Base-by-base conservation (phyloP, 2,329 filamentous ascomycete species). In the Diaporthe ilicicola region DNA sequence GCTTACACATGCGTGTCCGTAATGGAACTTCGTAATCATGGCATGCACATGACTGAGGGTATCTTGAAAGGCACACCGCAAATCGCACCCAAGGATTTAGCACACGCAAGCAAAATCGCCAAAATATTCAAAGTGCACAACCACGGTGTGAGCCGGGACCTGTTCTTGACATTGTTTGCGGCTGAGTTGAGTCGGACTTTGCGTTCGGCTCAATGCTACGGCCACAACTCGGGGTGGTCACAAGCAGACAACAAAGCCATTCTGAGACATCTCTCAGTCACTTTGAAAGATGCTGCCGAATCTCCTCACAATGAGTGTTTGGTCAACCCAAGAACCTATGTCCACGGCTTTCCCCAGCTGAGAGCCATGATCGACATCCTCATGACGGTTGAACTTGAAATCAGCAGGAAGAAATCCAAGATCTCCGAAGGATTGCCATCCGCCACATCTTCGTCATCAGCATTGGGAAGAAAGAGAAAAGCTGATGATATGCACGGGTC, bases 311-410 rank as follows among this genome's bases (percentile, higher is more conserved):
- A 62, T 39, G 22, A 9, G 42, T 4, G 19, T 19, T n/a, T 64
- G 59, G 44, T 64, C n/a, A 64, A 64, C 19, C 44, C 59, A 24
- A 50, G 37, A 29, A 64, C 42, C 44, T 50, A 50, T 22, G n/a
- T 34, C 15, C 6, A 64, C 0, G n/a, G 29, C 12, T 50, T 64
- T 12, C 13, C 59, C 29, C 42, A 64, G 44, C 12, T 50, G 44
- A 50, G 46, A 50, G 42, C 59, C 5, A 64, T 37, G 59, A 27
- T 64, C 8, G 59, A 64, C 8, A 37, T 64, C 24, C 59, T 64
- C n/a, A 37, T 19, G 29, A 50, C 44, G 13, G 3, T 50, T 19
- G 44, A 24, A 9, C 13, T 64, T 24, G 29, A 37, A 17, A 37
- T 64, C 4, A n/a, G 24, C 7, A 34, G n/a, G 5, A 64, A 48